Evolutionary conservation across 768 basidiomycete species (phyloP).

Genomic region (Pleurotus citrinopileatus): DNA sequence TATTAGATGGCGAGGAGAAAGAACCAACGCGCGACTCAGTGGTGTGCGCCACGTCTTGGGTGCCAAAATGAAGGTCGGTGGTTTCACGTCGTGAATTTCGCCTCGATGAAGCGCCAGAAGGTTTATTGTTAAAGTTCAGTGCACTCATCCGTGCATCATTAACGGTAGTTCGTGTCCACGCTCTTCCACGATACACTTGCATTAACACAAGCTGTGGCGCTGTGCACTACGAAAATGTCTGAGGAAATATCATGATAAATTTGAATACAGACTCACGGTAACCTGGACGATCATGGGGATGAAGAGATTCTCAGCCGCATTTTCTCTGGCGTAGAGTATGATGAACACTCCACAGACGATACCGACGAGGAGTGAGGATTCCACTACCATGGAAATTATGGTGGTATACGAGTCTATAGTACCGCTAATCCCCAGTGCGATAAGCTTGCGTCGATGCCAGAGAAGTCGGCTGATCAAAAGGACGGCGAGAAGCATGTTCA

Average conservation of each 20-base stretch:
- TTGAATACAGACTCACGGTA: background rate
- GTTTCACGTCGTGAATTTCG: too few species aligned
- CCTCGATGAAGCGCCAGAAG: too few species aligned
- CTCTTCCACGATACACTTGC: slow-evolving; percentile 62
- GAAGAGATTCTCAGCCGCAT: background rate
- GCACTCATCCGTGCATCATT: background rate
- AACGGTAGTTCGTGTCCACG: slow-evolving; percentile 59
- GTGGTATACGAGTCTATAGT: background rate
- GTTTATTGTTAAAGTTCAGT: background rate
- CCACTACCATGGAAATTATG: background rate
- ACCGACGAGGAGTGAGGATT: background rate
- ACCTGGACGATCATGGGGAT: background rate
- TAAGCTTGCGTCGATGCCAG: background rate
- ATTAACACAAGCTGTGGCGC: slow-evolving; percentile 53
- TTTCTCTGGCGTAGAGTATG: background rate
- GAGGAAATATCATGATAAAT: background rate
- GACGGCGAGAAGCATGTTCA: slow-evolving; percentile 1
- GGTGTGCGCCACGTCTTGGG: too few species aligned
- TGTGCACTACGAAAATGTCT: background rate
- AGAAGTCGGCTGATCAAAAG: background rate
- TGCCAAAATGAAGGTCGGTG: too few species aligned
- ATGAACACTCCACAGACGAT: background rate
- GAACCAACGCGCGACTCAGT: too few species aligned
- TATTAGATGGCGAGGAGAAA: too few species aligned
- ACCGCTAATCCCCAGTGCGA: background rate